Percentiles rank a stretch among this genome's conserved stretches.
Evolutionary conservation across 2,329 filamentous ascomycete species (phyloP).

Genomic region (Aspergillus texensis): DNA sequence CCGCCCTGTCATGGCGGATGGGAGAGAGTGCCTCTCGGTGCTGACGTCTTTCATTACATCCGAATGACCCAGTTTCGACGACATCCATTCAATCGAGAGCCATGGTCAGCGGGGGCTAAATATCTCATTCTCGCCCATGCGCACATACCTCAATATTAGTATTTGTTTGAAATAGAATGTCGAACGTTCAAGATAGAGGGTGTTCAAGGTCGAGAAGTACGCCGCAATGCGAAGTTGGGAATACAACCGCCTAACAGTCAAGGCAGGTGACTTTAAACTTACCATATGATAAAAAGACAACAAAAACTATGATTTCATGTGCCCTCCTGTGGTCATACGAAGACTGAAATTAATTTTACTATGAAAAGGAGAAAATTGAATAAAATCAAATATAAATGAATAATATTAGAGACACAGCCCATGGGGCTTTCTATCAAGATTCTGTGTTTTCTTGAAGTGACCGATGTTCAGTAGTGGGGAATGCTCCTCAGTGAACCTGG

Average conservation of each 20-base stretch:
- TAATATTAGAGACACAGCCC: too few species aligned
- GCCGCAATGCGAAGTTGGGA: background rate
- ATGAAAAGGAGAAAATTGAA: background rate
- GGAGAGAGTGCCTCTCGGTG: background rate
- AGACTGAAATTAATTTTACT: background rate
- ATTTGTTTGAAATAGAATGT: background rate
- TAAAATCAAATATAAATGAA: too few species aligned
- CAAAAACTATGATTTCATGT: background rate
- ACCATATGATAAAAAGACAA: background rate
- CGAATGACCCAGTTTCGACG: conserved; percentile 1
- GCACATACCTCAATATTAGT: background rate
- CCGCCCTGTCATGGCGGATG: background rate
- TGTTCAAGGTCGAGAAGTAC: background rate
- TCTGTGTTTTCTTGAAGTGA: too few species aligned
- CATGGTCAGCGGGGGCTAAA: background rate
- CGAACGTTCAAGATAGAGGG: background rate
- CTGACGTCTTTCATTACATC: conserved; percentile 4
- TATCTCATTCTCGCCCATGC: background rate
- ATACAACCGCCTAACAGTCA: background rate
- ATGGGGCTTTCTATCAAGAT: too few species aligned
- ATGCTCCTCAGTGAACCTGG: background rate
- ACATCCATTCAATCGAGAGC: background rate
- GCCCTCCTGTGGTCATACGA: background rate
- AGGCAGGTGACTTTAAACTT: background rate
- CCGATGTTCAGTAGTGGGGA: too few species aligned